A percentile compares a stretch with the other conserved stretches of the same genome.
phyloP scores from a whole-genome alignment of 148 eudicot genomes.

The Fagopyrum tataricum region DNA sequence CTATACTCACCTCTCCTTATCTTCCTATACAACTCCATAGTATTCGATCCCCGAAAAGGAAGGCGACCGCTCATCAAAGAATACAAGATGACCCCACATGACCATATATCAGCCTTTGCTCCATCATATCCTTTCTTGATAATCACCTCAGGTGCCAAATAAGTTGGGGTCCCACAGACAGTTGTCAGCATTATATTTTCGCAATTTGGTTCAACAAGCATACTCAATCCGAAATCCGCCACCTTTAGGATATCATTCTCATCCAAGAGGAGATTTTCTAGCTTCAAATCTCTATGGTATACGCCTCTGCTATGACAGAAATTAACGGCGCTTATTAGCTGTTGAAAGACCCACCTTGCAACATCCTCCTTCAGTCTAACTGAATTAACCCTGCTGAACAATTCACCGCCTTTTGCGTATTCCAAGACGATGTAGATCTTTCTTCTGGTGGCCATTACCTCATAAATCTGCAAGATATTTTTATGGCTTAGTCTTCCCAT shows the following conservation, averaged over 20 bases:
- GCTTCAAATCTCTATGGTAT: slow-evolving; percentile 81
- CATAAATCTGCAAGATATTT: slow-evolving; percentile 55
- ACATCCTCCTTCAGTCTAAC: slow-evolving; percentile 65
- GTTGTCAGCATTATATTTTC: slow-evolving; percentile 62
- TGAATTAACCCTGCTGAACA: slow-evolving; percentile 58
- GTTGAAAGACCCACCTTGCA: slow-evolving; percentile 59
- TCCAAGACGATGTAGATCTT: slow-evolving; percentile 74
- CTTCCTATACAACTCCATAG: slow-evolving; percentile 67
- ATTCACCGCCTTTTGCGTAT: slow-evolving; percentile 85
- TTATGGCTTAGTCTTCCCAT: slow-evolving; percentile 64
- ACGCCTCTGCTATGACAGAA: slow-evolving; percentile 69
- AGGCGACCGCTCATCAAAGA: slow-evolving; percentile 59
- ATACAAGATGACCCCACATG: slow-evolving; percentile 80
- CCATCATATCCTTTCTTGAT: slow-evolving; percentile 75
- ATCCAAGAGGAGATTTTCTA: slow-evolving; percentile 65
- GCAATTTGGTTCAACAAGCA: slow-evolving; percentile 37
- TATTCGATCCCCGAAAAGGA: slow-evolving; percentile 61
- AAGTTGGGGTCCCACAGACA: slow-evolving; percentile 80
- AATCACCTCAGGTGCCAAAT: slow-evolving; percentile 85
- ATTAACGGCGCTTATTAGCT: slow-evolving; percentile 58
- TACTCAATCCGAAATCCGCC: slow-evolving; percentile 83
- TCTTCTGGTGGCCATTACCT: slow-evolving; percentile 79
- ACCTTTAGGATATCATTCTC: slow-evolving; percentile 65
- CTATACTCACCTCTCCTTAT: slow-evolving; percentile 49
- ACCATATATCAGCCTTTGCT: slow-evolving; percentile 84